Evolutionary conservation across 2,329 filamentous ascomycete species (phyloP).

Genomic region (Beauveria australis): DNA sequence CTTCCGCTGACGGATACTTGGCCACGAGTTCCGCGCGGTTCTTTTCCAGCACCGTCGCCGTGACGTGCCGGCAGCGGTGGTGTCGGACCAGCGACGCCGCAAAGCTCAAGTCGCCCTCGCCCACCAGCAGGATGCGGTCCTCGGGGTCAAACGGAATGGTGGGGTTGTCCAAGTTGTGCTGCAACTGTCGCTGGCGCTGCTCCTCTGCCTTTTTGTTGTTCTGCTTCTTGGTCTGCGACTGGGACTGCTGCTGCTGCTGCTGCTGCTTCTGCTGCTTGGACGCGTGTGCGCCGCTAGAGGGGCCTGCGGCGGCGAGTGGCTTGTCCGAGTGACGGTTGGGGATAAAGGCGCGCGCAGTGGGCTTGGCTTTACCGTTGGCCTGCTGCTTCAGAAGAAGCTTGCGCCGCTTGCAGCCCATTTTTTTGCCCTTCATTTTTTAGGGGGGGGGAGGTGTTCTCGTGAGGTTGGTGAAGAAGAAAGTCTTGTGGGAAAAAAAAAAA

Average conservation of each 20-base stretch:
- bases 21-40: conserved; percentile 45
- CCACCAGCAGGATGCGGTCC: conserved; percentile 66
- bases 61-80: conserved; percentile 58
- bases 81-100: conserved; percentile 56
- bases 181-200: conserved; percentile 14
- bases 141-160: conserved; percentile 59
- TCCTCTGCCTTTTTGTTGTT: conserved; percentile 12
- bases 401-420: conserved; percentile 7
- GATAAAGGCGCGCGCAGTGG: neutral
- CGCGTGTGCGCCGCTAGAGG: neutral
- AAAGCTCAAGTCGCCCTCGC: conserved; percentile 77
- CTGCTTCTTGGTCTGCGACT: neutral
- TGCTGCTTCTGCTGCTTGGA: neutral
- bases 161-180: conserved; percentile 28
- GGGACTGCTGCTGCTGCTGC: neutral
- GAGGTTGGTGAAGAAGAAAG: neutral
- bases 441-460: no score
- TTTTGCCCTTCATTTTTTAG: no score
- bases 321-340: conserved; percentile 9
- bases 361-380: neutral
- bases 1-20: conserved; percentile 67
- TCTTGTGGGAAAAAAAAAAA: neutral
- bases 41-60: conserved; percentile 61
- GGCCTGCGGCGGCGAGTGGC: conserved; percentile 1
- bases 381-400: conserved; percentile 1